phyloP scores from a whole-genome alignment of 1,139 yeast species.

The Yamadazyma aaseri region DNA sequence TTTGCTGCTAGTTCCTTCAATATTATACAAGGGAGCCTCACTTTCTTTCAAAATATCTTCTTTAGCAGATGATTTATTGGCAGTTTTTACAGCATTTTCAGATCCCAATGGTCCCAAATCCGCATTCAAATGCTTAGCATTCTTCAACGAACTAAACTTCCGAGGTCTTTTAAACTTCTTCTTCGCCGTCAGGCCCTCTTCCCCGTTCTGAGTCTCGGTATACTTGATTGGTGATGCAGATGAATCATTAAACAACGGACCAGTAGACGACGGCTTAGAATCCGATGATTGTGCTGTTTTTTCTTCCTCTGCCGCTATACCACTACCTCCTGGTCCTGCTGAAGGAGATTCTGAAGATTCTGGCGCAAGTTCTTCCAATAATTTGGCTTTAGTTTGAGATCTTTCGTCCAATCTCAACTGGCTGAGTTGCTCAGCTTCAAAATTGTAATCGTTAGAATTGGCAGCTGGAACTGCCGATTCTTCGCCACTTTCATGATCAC shows the following conservation, averaged over 20 bases:
- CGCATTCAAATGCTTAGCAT: conserved; percentile 28
- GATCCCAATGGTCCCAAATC: conserved; percentile 45
- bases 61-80: conserved; percentile 16
- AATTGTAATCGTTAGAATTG: too few species aligned
- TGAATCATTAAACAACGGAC: conserved; percentile 35
- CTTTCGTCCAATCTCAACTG: conserved; percentile 36
- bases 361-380: conserved; percentile 35
- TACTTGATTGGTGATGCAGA: conserved; percentile 33
- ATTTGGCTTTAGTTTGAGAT: conserved; percentile 33
- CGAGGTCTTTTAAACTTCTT: conserved; percentile 44
- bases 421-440: conserved; percentile 30
- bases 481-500: conserved; percentile 1
- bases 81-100: conserved; percentile 18
- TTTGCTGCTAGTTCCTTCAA: conserved; percentile 12
- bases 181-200: conserved; percentile 16
- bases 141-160: conserved; percentile 30
- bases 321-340: too few species aligned
- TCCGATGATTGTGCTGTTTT: conserved; percentile 18
- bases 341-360: background rate
- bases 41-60: conserved; percentile 35
- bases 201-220: conserved; percentile 15
- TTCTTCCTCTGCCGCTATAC: too few species aligned
- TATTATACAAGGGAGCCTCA: conserved; percentile 53
- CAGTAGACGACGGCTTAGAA: conserved; percentile 18
- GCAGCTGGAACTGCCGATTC: conserved; percentile 18